Percentiles rank a stretch among this genome's conserved stretches.
Evolutionary conservation across 306 rosid genomes (phyloP).

Genomic region (Cercis canadensis): DNA sequence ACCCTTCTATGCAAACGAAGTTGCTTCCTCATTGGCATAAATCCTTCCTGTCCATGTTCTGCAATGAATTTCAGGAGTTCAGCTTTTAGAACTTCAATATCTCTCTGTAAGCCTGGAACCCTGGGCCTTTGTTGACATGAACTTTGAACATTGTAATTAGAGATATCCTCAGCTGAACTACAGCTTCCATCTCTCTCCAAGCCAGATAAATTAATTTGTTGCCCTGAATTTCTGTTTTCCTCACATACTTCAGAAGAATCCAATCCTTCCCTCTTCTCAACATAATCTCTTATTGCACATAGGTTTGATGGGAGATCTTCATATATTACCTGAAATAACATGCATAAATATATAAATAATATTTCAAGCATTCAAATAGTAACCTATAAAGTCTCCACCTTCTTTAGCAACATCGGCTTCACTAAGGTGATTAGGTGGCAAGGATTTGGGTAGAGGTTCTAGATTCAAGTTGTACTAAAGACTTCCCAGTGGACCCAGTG

Average conservation of each 20-base stretch:
- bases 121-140: conserved; percentile 61
- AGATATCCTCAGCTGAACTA: conserved; percentile 36
- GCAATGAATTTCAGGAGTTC: conserved; percentile 76
- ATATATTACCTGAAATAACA: conserved; percentile 71
- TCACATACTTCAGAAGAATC: conserved; percentile 40
- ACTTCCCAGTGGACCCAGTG: too few species aligned
- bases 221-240: conserved; percentile 40
- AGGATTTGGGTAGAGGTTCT: too few species aligned
- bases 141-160: conserved; percentile 40
- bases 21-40: conserved; percentile 96
- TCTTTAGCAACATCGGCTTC: too few species aligned
- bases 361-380: conserved; percentile 12
- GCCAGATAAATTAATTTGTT: conserved; percentile 41
- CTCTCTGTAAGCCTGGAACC: conserved; percentile 88
- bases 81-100: conserved; percentile 71
- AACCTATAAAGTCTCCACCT: background rate
- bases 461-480: too few species aligned
- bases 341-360: conserved; percentile 24
- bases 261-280: conserved; percentile 56
- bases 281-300: conserved; percentile 80
- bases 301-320: conserved; percentile 94
- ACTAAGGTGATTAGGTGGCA: too few species aligned
- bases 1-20: conserved; percentile 81
- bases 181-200: conserved; percentile 35
- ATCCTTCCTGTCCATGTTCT: conserved; percentile 90